phyloP scores from a whole-genome alignment of 129 eudicot genomes.

The Tanacetum coccineum region DNA sequence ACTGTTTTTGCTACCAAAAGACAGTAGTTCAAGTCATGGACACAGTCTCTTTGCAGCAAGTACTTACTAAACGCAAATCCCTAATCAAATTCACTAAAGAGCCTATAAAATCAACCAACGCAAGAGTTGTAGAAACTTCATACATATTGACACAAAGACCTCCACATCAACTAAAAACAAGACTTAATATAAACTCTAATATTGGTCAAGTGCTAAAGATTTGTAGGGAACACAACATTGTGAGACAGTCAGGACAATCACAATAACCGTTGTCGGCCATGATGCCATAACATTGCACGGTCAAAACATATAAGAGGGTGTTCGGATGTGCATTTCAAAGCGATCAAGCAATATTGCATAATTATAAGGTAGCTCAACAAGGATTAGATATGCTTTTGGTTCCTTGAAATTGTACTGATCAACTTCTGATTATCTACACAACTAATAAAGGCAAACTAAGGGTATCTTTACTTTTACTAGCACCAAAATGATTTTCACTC shows the following conservation, averaged over 20 bases:
- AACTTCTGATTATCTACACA: no score
- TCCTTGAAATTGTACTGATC: no score
- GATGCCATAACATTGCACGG: no score
- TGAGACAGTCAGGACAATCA: neutral
- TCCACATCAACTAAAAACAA: neutral
- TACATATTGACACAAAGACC: neutral
- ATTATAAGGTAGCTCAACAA: no score
- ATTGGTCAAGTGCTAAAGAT: neutral
- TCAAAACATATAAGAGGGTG: no score
- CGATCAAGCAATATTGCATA: neutral
- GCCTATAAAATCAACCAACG: slow-evolving; percentile 3
- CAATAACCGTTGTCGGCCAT: no score
- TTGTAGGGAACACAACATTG: neutral
- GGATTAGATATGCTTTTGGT: no score
- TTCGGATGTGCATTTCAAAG: neutral
- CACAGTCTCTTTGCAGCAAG: no score
- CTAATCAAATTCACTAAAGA: neutral
- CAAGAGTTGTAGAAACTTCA: neutral
- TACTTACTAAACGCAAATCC: no score
- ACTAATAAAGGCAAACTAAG: neutral
- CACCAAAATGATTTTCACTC: neutral
- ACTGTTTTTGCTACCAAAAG: no score
- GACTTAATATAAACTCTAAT: neutral
- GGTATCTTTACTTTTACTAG: neutral
- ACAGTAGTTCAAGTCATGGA: no score